Evolutionary conservation across 768 basidiomycete species (phyloP), one percentile per base, ranked within the genome.

Genomic region (Amanita subjunquillea): DNA sequence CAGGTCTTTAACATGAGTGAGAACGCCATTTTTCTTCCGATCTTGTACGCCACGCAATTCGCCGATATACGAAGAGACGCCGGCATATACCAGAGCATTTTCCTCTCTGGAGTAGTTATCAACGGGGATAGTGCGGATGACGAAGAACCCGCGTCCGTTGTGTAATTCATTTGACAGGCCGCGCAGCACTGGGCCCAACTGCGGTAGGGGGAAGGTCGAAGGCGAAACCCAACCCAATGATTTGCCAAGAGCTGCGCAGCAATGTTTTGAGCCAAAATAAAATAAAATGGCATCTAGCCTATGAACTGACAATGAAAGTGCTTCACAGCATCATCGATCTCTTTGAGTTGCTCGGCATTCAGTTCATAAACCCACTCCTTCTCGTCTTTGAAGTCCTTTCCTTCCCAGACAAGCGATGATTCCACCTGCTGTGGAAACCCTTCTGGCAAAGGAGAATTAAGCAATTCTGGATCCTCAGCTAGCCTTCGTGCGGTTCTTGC

Each of bases 1-100:
- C 45, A 76, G 65, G 54, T 76, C 74, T 55, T 75, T 75, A 58
- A 76, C 72, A 50, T 76, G 74, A 6, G 70, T 68, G 17, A 76
- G 65, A 23, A 74, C 72, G 17, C 70, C 73, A 27, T 68, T 68
- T 6, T 69, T 69, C 8, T 7, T 20, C 27, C 60, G 68, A 56
- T 76, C 73, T 59, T 76, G 74, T 49, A 66, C 67, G 17, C 71
- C 74, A 38, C 74, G 65, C 17, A 62, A 68, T 27, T 69, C 69
- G 34, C 73, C 74, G 48, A 76, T 68, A 54, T 75, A 71, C 0
- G 74, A 72, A 9, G 74, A 75, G 27, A 76, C 62, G 23, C 74
- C 73, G n/a, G 72, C 69, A 54, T 74, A 74, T 51, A 74, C 63
- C 45, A 72, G 69, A 12, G 69, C 68, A 25, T 72, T 62, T 22